Evolutionary conservation across 352 stramenopile species (phyloP), one percentile per base, ranked within the genome.

Genomic region (Phytophthora sp.): DNA sequence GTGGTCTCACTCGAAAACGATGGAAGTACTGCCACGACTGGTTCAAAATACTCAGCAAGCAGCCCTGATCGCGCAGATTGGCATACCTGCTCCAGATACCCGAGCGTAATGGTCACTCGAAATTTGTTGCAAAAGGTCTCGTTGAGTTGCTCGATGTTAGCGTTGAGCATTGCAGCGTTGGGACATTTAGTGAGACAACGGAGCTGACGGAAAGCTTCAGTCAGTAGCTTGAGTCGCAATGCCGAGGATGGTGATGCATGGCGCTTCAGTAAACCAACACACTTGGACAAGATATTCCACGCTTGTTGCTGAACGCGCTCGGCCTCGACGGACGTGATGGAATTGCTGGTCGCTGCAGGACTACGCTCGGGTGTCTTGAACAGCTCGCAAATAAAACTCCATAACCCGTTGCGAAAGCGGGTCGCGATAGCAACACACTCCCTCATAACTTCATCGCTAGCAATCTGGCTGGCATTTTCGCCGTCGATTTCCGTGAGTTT

Each of bases 381-480:
- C 7, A 89, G 50, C 21, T 94, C 84, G 54, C 84, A 93, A 31
- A 93, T 84, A 12, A 93, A 82, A 7, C 74, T 68, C 86, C 86
- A 93, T 7, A 94, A 57, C 0, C 86, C 81, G 27, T 65, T 89
- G 15, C 79, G 77, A 62, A 94, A 93, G 16, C 83, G 80, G 23
- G 73, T 73, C n/a, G 90, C 72, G 30, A 91, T 58, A 4, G 66
- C 76, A 0, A 75, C 71, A 38, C 79, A 88, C 21, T 86, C 81
- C 30, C 76, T 77, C 23, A 94, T 79, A n/a, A 90, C 63, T 1
- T 65, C 65, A 1, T 74, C 57, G 8, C 67, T 47, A 13, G 76
- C 64, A 9, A 46, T 46, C 13, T 52, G 63, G 9, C 38, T 35
- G 12, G 58, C 47, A 26, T 55, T 57, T 51, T 76, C 54, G 3